Base-by-base conservation (phyloP, 2,329 filamentous ascomycete genomes). In the Coleophoma crateriformis region DNA sequence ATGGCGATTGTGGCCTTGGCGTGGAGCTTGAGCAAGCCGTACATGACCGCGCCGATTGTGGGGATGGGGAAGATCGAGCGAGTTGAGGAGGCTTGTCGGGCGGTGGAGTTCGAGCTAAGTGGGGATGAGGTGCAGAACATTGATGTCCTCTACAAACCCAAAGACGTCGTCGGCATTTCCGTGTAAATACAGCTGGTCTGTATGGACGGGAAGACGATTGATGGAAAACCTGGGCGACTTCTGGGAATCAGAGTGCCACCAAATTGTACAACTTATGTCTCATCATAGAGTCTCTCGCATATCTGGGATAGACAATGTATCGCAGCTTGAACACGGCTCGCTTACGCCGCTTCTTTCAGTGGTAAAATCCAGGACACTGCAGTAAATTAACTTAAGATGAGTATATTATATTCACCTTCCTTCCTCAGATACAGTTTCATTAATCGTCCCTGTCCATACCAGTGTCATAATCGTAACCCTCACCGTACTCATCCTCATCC, bases 1-100 rank as follows among this genome's bases (percentile, higher is more conserved):
- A 82, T 82, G 79, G 75, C 72, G 47, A 73, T 78, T 53, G 73
- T 83, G 34, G 74, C 77, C 3, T 67, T 79, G 50, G 78, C 78
- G 7, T 84, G 80, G 79, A 65, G 66, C 13, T 58, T 74, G 53
- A 69, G 70, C 51, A 67, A 67, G 50, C 38, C 38, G 11, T 40
- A 17, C 7, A 68, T 70, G 7, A 66, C 65, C 22, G 72, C 67
- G 53, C 78, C 77, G 0, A 80, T 81, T 57, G 64, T 80, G 50
- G 78, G 78, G 0, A 66, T 81, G 46, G 70, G 66, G 45, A 77
- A 67, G 50, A 68, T 71, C 44, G 68, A 71, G 53, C 65, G 78
- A 37, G 74, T 81, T 40, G 76, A 81, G 45, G 76, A 81, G 64
- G 74, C 75, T 1, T 65, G 77, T 48, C 68, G 67, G 20, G 56